Evolutionary conservation across 305 asterid genomes (phyloP).

Genomic region (Caryopteris hybrid): DNA sequence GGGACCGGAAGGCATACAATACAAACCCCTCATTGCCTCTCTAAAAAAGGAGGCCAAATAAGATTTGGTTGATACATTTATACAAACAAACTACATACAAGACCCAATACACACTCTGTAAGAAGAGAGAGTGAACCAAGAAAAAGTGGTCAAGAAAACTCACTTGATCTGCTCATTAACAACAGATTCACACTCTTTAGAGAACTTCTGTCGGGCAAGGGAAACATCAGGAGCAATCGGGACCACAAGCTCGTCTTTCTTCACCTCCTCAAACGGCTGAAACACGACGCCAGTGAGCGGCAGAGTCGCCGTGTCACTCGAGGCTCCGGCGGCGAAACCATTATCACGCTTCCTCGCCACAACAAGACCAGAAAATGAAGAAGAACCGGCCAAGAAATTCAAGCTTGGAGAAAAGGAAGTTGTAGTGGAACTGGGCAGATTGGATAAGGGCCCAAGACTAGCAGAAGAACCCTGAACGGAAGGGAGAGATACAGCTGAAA

Average conservation of each 20-base stretch:
- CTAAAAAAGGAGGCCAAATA: not conserved
- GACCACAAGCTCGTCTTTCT: conserved; percentile 48
- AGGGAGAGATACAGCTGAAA: conserved; percentile 40
- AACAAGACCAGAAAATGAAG: conserved; percentile 26
- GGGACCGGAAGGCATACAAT: not conserved
- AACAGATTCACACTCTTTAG: conserved; percentile 57
- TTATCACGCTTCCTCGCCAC: conserved; percentile 26
- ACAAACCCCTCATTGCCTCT: not conserved
- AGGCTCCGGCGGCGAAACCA: conserved; percentile 28
- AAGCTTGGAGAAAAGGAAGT: conserved; percentile 15
- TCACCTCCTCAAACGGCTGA: conserved; percentile 84
- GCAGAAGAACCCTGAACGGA: conserved; percentile 26
- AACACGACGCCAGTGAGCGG: conserved; percentile 61
- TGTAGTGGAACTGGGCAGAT: conserved; percentile 10
- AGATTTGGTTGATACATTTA: not conserved
- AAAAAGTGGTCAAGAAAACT: conserved; percentile 16
- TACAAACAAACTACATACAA: not conserved
- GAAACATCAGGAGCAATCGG: conserved; percentile 47
- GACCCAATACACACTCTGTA: not conserved
- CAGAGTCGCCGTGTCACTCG: conserved; percentile 28
- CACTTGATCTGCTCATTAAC: conserved; percentile 89
- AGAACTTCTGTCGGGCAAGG: conserved; percentile 61
- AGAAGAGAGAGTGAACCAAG: not conserved
- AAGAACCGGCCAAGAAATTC: conserved; percentile 15
- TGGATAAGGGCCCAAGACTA: conserved; percentile 22